phyloP scores from a whole-genome alignment of 345 rosid species.

The Bruguiera gymnorhiza region DNA sequence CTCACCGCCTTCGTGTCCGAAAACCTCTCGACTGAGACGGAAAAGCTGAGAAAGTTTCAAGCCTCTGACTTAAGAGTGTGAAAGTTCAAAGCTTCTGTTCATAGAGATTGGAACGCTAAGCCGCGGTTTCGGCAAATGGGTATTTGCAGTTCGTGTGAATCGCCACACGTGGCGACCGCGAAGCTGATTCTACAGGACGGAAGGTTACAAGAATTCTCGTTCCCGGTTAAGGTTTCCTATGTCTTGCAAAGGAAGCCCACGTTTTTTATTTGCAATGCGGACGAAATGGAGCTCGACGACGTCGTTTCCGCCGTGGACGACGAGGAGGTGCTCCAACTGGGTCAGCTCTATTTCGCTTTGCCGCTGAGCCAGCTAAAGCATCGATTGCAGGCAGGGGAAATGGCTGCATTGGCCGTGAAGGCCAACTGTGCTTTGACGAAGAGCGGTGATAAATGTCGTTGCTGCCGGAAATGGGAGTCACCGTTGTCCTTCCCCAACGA shows the following conservation, averaged over 20 bases:
- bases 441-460: constrained; percentile 36
- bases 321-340: constrained; percentile 77
- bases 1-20: rapidly evolving
- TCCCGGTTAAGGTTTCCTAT: constrained; percentile 70
- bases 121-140: constrained; percentile 48
- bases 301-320: constrained; percentile 55
- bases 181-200: constrained; percentile 83
- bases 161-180: constrained; percentile 64
- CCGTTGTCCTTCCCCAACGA: constrained; percentile 30
- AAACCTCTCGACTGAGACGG: background rate
- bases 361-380: constrained; percentile 59
- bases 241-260: constrained; percentile 52
- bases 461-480: constrained; percentile 38
- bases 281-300: constrained; percentile 89
- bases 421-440: constrained; percentile 86
- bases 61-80: background rate
- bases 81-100: background rate
- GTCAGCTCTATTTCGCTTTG: constrained; percentile 82
- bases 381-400: constrained; percentile 72
- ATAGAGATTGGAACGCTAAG: too few relatives aligned
- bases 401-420: constrained; percentile 98
- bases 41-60: background rate
- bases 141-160: constrained; percentile 79
- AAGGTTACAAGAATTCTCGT: constrained; percentile 63
- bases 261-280: constrained; percentile 85